Percentiles rank a stretch among this genome's conserved stretches.
Conservation (phyloP, 2,329 filamentous ascomycete species). For the Pseudogymnoascus sp. region DNA sequence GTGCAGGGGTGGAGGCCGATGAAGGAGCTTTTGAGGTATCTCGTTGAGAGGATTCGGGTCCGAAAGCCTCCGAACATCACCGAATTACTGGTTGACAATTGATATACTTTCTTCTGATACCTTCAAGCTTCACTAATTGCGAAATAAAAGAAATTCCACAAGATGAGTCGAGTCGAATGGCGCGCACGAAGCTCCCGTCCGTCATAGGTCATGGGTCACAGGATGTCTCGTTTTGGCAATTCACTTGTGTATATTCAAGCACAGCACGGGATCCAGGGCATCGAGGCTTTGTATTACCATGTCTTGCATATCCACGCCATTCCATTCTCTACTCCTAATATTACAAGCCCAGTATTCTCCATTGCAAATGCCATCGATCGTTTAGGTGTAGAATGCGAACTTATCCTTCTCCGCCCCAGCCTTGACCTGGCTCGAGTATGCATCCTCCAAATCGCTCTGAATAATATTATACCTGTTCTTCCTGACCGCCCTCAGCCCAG, state of each 20-base stretch:
- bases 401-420: conserved; percentile 26
- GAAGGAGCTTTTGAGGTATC: background rate
- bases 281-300: background rate
- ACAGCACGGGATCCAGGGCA: background rate
- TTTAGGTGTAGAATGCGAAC: conserved; percentile 8
- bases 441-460: conserved; percentile 91
- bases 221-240: background rate
- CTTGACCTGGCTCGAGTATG: conserved; percentile 96
- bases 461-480: conserved; percentile 99
- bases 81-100: background rate
- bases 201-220: background rate
- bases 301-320: background rate
- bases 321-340: conserved; percentile 7
- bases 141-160: background rate
- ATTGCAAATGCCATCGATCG: background rate
- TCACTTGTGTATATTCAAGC: background rate
- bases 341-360: conserved; percentile 7
- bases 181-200: background rate
- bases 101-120: background rate
- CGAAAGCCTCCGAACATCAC: background rate
- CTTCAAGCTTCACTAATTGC: background rate
- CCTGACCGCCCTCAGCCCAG: conserved; percentile 82
- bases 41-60: background rate
- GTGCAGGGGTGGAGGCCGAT: background rate
- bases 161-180: background rate